Evolutionary conservation across 257 asterid genomes (phyloP).

Genomic region (Primulina eburnea): DNA sequence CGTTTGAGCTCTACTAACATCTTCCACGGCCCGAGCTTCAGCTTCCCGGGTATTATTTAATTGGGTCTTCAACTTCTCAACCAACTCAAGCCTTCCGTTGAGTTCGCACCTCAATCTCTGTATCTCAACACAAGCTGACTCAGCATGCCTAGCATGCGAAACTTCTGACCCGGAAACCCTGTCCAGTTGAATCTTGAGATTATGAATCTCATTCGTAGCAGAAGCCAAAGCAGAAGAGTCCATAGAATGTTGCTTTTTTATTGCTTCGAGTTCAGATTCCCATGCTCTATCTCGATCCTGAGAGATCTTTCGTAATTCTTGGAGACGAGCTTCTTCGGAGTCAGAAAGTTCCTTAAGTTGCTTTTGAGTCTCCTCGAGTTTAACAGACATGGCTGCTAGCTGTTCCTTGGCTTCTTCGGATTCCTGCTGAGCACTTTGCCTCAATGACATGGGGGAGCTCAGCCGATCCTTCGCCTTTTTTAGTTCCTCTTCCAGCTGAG

Average conservation of each 20-base stretch:
- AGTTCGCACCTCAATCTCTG: slow-evolving; percentile 63
- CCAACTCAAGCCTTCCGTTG: slow-evolving; percentile 45
- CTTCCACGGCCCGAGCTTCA: slow-evolving; percentile 56
- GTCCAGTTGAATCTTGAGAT: slow-evolving; percentile 66
- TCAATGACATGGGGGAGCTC: slow-evolving; percentile 60
- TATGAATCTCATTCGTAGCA: slow-evolving; percentile 67
- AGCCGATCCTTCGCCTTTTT: slow-evolving; percentile 68
- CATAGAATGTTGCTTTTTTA: slow-evolving; percentile 69
- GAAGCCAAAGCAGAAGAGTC: slow-evolving; percentile 71
- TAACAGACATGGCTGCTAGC: slow-evolving; percentile 50
- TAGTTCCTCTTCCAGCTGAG: slow-evolving; percentile 72
- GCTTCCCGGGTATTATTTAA: slow-evolving; percentile 56
- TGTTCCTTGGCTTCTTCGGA: slow-evolving; percentile 69
- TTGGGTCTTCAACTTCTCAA: slow-evolving; percentile 57
- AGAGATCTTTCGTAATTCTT: slow-evolving; percentile 72
- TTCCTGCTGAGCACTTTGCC: slow-evolving; percentile 64
- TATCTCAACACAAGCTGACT: slow-evolving; percentile 60
- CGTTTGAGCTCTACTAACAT: slow-evolving; percentile 51
- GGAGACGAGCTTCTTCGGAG: slow-evolving; percentile 69
- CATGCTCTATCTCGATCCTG: slow-evolving; percentile 79
- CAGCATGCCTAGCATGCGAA: slow-evolving; percentile 62
- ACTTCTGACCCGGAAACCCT: slow-evolving; percentile 57
- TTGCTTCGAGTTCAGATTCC: slow-evolving; percentile 77
- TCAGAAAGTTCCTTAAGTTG: slow-evolving; percentile 66
- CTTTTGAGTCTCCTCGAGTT: slow-evolving; percentile 64